Evolutionary conservation across 208 protist genomes (phyloP).

Genomic region (Leishmania mexicana): DNA sequence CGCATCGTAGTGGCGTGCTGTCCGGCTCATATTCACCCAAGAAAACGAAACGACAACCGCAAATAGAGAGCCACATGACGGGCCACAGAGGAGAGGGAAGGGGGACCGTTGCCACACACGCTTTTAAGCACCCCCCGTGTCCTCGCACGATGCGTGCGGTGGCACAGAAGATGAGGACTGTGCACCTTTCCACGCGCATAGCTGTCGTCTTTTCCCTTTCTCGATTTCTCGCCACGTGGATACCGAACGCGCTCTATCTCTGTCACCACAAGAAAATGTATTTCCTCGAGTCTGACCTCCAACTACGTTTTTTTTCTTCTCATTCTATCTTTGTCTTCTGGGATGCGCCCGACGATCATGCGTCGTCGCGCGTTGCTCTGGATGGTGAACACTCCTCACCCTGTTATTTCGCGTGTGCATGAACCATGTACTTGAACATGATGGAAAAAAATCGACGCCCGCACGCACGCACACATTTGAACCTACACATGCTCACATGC

Average conservation of each 20-base stretch:
- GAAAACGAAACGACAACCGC: background rate
- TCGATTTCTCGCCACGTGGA: background rate
- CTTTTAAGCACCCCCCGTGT: background rate
- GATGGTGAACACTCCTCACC: background rate
- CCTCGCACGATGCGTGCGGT: background rate
- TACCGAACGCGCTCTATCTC: background rate
- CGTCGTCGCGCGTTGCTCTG: background rate
- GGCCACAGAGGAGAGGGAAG: background rate
- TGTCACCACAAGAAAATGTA: background rate
- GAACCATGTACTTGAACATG: background rate
- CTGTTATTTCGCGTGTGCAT: background rate
- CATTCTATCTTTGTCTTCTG: background rate
- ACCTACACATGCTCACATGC: background rate
- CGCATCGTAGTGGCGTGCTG: background rate
- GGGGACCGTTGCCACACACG: background rate
- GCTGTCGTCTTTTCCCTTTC: conserved; percentile 5
- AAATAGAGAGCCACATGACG: background rate
- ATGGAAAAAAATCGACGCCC: background rate
- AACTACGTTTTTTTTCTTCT: background rate
- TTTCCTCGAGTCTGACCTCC: conserved; percentile 1
- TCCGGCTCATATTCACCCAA: background rate
- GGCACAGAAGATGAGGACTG: background rate
- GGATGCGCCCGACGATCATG: background rate
- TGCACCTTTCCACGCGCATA: background rate
- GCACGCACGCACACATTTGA: background rate